Percentiles rank a stretch among this genome's conserved stretches.
Conservation (phyloP, 441 rosid species). For the Bocquillonia castaneifolia region DNA sequence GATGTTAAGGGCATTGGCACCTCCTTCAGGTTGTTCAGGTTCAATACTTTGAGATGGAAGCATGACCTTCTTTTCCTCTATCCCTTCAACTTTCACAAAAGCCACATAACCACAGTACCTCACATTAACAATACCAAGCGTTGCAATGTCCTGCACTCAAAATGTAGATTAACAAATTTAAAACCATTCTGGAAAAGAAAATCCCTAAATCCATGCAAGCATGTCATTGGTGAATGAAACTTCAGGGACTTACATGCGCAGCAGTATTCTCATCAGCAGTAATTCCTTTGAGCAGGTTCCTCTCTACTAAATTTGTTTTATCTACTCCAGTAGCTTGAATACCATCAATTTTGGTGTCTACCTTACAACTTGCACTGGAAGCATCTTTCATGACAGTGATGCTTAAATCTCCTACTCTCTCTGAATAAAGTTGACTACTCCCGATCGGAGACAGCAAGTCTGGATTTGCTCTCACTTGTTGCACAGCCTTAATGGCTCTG, state of each 20-base stretch:
- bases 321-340: constrained; percentile 32
- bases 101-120: constrained; percentile 56
- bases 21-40: constrained; percentile 64
- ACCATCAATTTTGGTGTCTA: constrained; percentile 36
- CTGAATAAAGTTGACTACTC: constrained; percentile 30
- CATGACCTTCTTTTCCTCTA: constrained; percentile 30
- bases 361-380: constrained; percentile 36
- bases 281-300: constrained; percentile 62
- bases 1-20: constrained; percentile 59
- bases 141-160: constrained; percentile 48
- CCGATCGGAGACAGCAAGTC: constrained; percentile 18
- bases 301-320: constrained; percentile 28
- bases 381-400: constrained; percentile 42
- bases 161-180: constrained; percentile 10
- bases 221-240: constrained; percentile 1
- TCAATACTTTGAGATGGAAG: constrained; percentile 37
- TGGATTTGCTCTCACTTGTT: constrained; percentile 23
- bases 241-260: constrained; percentile 46
- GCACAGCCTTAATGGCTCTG: constrained; percentile 52
- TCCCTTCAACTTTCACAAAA: constrained; percentile 45
- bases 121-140: constrained; percentile 49
- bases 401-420: constrained; percentile 50
- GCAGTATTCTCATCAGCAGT: constrained; percentile 69
- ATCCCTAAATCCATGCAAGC: constrained; percentile 4
- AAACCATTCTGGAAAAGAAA: neutral